These are phyloP conservation scores for Alternaria sp. DNA, from an alignment of 2,329 filamentous ascomycete species.

Conservation along the genomic window DNA sequence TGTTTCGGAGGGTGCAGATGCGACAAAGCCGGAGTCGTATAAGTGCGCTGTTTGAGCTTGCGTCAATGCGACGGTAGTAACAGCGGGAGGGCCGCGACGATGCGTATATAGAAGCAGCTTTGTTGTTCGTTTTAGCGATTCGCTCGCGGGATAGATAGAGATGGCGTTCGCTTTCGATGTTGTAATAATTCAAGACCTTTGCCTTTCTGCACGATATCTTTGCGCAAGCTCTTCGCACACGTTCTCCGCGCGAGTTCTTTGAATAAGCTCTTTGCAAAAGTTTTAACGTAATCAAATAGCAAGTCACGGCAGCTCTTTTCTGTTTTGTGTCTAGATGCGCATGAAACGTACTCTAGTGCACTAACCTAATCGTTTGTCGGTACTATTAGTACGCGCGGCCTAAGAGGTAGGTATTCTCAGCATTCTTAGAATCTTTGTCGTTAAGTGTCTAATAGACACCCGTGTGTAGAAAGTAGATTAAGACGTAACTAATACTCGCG, in stretches of 20 bases:
- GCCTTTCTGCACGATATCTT: background rate
- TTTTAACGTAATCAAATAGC: too few species aligned
- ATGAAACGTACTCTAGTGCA: too few species aligned
- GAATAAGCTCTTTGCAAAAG: too few species aligned
- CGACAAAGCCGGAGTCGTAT: conserved; percentile 12
- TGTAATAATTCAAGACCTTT: background rate
- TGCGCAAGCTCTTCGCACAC: background rate
- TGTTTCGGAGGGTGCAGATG: conserved; percentile 6
- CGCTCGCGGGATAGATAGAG: background rate
- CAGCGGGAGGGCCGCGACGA: background rate
- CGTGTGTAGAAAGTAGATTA: too few species aligned
- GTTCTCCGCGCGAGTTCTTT: background rate
- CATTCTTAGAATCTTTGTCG: too few species aligned
- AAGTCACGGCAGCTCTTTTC: too few species aligned
- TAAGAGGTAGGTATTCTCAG: too few species aligned
- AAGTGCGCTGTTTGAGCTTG: background rate
- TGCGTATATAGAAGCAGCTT: background rate
- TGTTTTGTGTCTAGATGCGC: too few species aligned
- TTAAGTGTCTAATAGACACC: too few species aligned
- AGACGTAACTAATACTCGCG: too few species aligned
- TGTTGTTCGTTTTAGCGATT: background rate
- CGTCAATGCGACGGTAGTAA: background rate
- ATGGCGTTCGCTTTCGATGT: background rate
- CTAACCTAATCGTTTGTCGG: too few species aligned
- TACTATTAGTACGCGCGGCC: too few species aligned